Conservation (phyloP, 768 basidiomycete species). For the Agrocybe pediades region DNA sequence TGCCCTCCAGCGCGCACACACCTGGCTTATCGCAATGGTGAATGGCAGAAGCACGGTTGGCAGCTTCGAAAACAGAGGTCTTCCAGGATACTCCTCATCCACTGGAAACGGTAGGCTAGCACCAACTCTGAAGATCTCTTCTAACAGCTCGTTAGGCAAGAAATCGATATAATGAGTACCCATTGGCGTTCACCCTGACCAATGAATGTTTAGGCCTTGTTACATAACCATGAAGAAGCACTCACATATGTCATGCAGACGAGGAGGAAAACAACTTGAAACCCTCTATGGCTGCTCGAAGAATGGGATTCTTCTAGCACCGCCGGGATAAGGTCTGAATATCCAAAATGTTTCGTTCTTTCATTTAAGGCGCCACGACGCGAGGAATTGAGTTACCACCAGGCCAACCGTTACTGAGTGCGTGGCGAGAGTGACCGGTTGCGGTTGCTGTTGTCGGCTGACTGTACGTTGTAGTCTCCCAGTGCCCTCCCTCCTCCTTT, state of each 20-base stretch:
- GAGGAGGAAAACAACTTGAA: neutral
- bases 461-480: too few species aligned
- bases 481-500: neutral
- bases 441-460: slow-evolving; percentile 21
- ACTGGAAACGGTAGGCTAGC: slow-evolving; percentile 17
- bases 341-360: neutral
- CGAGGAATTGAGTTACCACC: slow-evolving; percentile 10
- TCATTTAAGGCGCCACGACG: slow-evolving; percentile 13
- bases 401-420: slow-evolving; percentile 16
- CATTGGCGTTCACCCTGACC: slow-evolving; percentile 7
- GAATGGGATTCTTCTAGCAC: neutral
- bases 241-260: neutral
- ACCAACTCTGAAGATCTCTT: slow-evolving; percentile 25
- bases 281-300: neutral
- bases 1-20: slow-evolving; percentile 25
- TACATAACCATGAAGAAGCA: neutral
- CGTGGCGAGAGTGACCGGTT: slow-evolving; percentile 16
- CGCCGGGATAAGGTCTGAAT: slow-evolving; percentile 4
- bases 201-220: too few species aligned
- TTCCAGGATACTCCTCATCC: slow-evolving; percentile 24
- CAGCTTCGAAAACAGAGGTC: slow-evolving; percentile 27
- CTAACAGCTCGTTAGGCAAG: slow-evolving; percentile 29
- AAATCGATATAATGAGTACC: slow-evolving; percentile 12
- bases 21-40: slow-evolving; percentile 21
- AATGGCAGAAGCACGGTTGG: slow-evolving; percentile 16